Conservation (phyloP, 768 basidiomycete genomes). For the Leucocoprinus leucothites region DNA sequence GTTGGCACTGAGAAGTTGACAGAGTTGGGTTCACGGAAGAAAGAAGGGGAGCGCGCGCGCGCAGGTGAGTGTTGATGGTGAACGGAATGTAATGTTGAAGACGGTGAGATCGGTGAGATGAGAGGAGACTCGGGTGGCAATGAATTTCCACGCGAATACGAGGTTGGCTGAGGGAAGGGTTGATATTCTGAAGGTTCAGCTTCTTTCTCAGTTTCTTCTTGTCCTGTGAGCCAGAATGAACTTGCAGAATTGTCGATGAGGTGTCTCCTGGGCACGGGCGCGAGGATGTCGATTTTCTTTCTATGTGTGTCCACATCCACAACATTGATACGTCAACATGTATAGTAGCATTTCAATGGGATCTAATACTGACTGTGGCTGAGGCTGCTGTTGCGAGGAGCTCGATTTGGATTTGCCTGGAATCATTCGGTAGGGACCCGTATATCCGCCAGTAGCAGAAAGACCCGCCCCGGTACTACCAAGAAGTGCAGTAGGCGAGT, state of each 20-base stretch:
- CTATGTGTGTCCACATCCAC: constrained; percentile 1
- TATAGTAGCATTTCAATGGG: not conserved
- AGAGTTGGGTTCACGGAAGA: not conserved
- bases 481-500: constrained; percentile 1
- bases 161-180: not conserved
- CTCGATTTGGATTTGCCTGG: constrained; percentile 4
- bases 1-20: not conserved
- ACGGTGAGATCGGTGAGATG: not conserved
- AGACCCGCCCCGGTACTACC: not conserved
- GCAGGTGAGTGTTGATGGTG: constrained; percentile 2
- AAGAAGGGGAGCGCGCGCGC: constrained; percentile 3
- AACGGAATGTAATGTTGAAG: not conserved
- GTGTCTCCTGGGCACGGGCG: constrained; percentile 67
- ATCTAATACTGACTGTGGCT: not conserved
- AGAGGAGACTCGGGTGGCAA: not conserved
- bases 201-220: constrained; percentile 24
- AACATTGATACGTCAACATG: not conserved
- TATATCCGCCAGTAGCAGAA: not conserved
- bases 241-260: constrained; percentile 58
- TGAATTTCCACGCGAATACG: not conserved
- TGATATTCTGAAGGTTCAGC: constrained; percentile 27
- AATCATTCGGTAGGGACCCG: constrained; percentile 9
- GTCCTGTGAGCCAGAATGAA: constrained; percentile 49
- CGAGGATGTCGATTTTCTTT: constrained; percentile 37
- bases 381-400: not conserved